Conservation (phyloP, 768 basidiomycete genomes). For the Leccinum variicolor region DNA sequence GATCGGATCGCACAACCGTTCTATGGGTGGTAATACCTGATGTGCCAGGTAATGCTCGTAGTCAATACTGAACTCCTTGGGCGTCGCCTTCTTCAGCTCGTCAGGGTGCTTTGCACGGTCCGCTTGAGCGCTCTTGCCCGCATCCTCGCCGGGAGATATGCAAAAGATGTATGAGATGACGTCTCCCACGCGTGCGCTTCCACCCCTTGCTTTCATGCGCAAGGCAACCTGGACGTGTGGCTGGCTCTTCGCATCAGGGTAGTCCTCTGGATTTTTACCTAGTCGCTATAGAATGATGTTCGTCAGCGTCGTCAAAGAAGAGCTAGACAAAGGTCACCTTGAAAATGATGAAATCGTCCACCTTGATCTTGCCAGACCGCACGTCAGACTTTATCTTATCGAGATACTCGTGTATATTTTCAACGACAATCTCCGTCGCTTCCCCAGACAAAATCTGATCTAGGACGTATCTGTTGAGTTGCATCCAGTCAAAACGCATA, state of each 20-base stretch:
- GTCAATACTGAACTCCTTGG: constrained; percentile 69
- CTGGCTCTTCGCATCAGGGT: constrained; percentile 91
- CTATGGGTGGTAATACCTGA: constrained; percentile 92
- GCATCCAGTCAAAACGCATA: constrained; percentile 1
- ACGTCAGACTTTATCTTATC: constrained; percentile 73
- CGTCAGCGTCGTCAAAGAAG: background rate
- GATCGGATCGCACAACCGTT: constrained; percentile 93
- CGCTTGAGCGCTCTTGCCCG: constrained; percentile 74
- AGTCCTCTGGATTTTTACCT: constrained; percentile 95
- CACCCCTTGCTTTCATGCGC: constrained; percentile 81
- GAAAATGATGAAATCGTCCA: constrained; percentile 95
- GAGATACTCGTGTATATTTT: constrained; percentile 91
- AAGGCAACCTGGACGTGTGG: constrained; percentile 97
- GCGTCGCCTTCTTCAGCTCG: constrained; percentile 69
- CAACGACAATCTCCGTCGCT: constrained; percentile 85
- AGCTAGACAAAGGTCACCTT: constrained; percentile 55
- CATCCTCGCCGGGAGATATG: constrained; percentile 65
- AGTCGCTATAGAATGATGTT: constrained; percentile 57
- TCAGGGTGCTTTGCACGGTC: constrained; percentile 94
- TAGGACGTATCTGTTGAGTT: constrained; percentile 59
- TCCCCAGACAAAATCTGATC: constrained; percentile 91
- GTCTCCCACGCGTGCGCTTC: constrained; percentile 79
- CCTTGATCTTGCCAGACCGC: constrained; percentile 66
- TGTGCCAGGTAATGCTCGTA: constrained; percentile 88
- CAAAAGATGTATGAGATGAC: constrained; percentile 98